Evolutionary conservation across 2,329 filamentous ascomycete genomes (phyloP).

Genomic region (Pseudocercospora macadamiae): DNA sequence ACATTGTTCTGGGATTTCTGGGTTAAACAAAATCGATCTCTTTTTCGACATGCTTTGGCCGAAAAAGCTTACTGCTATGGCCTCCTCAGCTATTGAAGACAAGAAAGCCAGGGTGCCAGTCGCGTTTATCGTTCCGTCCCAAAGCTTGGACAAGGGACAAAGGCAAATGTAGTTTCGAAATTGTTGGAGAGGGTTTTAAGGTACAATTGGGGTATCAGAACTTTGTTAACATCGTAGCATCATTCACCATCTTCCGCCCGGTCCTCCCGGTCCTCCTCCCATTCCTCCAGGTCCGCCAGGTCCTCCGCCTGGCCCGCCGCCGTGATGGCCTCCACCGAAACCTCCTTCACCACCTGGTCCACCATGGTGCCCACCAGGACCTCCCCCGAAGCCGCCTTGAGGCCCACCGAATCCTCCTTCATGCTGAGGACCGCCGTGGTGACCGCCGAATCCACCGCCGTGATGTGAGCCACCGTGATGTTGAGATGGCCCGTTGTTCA

Average conservation of each 20-base stretch:
- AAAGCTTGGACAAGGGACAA: too few species aligned
- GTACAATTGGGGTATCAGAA: too few species aligned
- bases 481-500: not conserved
- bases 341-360: not conserved
- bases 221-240: not conserved
- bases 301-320: not conserved
- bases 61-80: too few species aligned
- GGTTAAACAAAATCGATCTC: too few species aligned
- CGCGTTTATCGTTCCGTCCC: too few species aligned
- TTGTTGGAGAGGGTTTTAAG: too few species aligned
- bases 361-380: not conserved
- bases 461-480: not conserved
- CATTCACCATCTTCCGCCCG: not conserved
- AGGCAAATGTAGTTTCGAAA: too few species aligned
- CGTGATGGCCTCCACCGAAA: conserved; percentile 1
- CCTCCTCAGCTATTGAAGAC: too few species aligned
- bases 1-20: too few species aligned
- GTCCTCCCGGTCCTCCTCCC: not conserved
- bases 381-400: not conserved
- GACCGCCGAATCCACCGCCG: not conserved
- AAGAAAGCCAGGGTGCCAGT: too few species aligned
- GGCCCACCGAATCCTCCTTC: not conserved
- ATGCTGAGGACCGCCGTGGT: not conserved
- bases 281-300: not conserved
- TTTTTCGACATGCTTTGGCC: too few species aligned